Conservation (phyloP, 768 basidiomycete genomes). For the Mycena galopus region DNA sequence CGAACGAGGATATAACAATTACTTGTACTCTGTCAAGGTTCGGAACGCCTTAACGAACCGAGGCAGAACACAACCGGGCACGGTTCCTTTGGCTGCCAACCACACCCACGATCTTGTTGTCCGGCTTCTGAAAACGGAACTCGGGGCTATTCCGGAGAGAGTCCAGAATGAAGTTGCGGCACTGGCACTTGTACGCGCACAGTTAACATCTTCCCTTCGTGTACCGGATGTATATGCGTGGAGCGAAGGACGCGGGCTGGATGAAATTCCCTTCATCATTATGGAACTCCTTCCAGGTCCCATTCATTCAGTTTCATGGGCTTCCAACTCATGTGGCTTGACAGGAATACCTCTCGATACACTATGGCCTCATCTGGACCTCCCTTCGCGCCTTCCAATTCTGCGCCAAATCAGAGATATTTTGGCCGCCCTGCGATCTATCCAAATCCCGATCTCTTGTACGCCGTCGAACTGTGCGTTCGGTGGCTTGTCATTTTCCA, state of each 20-base stretch:
- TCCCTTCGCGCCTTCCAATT: constrained; percentile 23
- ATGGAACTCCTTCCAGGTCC: constrained; percentile 25
- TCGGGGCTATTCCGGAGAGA: constrained; percentile 22
- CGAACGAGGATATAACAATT: constrained; percentile 25
- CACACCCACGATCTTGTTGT: constrained; percentile 7
- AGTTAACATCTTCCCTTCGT: neutral
- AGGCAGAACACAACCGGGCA: constrained; percentile 12
- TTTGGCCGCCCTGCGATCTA: constrained; percentile 3
- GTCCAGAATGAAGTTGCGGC: constrained; percentile 31
- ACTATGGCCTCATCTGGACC: constrained; percentile 20
- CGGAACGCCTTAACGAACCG: neutral
- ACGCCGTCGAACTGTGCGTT: neutral
- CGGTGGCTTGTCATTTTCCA: constrained; percentile 20
- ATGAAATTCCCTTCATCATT: constrained; percentile 24
- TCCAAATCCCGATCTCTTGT: constrained; percentile 2
- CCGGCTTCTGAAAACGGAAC: constrained; percentile 27
- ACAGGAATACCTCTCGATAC: constrained; percentile 26
- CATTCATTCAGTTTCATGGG: neutral
- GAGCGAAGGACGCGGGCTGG: constrained; percentile 20
- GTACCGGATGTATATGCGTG: constrained; percentile 29
- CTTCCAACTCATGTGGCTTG: neutral
- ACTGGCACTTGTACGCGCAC: constrained; percentile 16
- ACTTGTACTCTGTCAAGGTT: constrained; percentile 14
- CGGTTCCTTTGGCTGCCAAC: constrained; percentile 4
- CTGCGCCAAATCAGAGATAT: constrained; percentile 13